Conservation (phyloP, 2,329 filamentous ascomycete genomes). For the Blastomyces parvus region DNA sequence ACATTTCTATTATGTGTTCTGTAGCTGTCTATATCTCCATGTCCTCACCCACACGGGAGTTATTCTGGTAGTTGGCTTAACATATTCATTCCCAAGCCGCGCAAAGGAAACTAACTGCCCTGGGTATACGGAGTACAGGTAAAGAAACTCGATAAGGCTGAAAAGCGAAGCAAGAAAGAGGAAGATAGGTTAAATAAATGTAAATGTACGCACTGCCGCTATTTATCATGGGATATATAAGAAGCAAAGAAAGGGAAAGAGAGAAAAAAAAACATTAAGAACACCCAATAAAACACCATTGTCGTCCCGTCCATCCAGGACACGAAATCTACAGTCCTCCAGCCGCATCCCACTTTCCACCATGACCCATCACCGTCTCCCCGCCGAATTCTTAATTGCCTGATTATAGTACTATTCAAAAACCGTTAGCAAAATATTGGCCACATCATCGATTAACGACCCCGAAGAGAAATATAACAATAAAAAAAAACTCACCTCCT, state of each 20-base stretch:
- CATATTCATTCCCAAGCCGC: no score
- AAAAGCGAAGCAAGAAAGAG: background rate
- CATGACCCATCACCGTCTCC: background rate
- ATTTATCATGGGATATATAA: background rate
- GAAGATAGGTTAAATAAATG: background rate
- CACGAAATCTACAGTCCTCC: background rate
- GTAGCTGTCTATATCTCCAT: no score
- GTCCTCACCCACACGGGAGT: no score
- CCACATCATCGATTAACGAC: background rate
- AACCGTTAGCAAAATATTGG: background rate
- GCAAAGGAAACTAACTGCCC: no score
- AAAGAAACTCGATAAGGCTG: background rate
- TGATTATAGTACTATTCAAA: background rate
- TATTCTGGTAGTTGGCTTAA: no score
- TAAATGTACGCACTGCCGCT: background rate
- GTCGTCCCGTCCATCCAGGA: background rate
- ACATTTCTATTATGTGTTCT: no score
- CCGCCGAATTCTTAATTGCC: background rate
- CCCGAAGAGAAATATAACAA: background rate
- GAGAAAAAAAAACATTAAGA: background rate
- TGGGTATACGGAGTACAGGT: no score
- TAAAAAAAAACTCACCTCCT: background rate
- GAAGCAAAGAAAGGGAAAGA: background rate
- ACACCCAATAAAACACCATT: background rate
- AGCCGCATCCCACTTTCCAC: background rate